These are phyloP conservation scores for Phytophthora gonapodyides DNA, from an alignment of 352 stramenopile genomes.

Conservation along the genomic window DNA sequence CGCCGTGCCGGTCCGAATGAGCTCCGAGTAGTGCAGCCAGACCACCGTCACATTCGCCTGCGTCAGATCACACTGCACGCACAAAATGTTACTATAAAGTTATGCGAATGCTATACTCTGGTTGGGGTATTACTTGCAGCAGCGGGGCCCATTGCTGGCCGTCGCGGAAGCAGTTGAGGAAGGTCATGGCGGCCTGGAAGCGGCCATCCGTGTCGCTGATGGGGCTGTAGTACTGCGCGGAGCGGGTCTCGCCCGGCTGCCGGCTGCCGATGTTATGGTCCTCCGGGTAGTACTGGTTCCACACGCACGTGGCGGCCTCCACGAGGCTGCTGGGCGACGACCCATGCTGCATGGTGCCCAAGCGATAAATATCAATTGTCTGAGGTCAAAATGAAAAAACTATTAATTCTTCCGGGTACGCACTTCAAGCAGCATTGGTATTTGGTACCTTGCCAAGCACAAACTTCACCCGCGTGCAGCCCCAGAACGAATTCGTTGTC, in stretches of 20 bases:
- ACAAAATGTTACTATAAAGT: too few species aligned
- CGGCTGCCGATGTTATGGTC: slow-evolving; percentile 59
- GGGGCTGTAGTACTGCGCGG: slow-evolving; percentile 46
- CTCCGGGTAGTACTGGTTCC: slow-evolving; percentile 78
- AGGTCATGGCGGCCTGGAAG: slow-evolving; percentile 61
- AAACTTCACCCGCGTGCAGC: too few species aligned
- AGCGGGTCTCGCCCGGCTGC: slow-evolving; percentile 47
- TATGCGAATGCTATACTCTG: not conserved
- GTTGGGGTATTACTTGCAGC: slow-evolving; percentile 32
- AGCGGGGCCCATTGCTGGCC: slow-evolving; percentile 54
- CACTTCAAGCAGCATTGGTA: too few species aligned
- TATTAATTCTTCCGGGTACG: too few species aligned
- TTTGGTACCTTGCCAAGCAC: too few species aligned
- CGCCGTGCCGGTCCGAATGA: slow-evolving; percentile 48
- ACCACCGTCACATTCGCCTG: slow-evolving; percentile 51
- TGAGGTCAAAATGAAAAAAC: too few species aligned
- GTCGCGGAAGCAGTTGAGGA: slow-evolving; percentile 61
- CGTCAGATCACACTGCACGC: slow-evolving; percentile 51
- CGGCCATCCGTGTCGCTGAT: slow-evolving; percentile 59
- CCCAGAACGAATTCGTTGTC: too few species aligned
- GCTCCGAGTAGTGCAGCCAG: slow-evolving; percentile 58
- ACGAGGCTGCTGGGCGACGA: slow-evolving; percentile 35
- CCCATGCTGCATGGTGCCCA: slow-evolving; percentile 10
- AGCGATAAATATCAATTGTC: not conserved
- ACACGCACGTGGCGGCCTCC: slow-evolving; percentile 66